Conservation (phyloP, 345 rosid species). For the Populus simonii region DNA sequence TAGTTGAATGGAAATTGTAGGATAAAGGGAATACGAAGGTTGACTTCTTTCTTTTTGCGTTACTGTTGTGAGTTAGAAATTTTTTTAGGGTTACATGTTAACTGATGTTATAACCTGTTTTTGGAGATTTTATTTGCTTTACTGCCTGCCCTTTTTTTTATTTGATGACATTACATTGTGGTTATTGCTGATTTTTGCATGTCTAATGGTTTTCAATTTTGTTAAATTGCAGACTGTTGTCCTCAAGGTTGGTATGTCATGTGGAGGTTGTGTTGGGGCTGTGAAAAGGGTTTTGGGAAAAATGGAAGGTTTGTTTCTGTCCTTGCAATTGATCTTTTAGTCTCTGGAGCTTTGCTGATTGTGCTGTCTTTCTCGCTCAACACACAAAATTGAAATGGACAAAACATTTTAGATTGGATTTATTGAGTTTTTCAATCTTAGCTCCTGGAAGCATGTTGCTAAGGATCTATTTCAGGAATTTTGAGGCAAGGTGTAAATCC, state of each 20-base stretch:
- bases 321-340: background rate
- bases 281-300: slow-evolving; percentile 80
- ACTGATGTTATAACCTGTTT: background rate
- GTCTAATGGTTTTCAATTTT: background rate
- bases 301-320: slow-evolving; percentile 62
- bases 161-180: background rate
- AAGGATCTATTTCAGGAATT: background rate
- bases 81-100: background rate
- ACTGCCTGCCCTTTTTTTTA: background rate
- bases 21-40: background rate
- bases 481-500: background rate
- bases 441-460: background rate
- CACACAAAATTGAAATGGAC: background rate
- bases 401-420: background rate
- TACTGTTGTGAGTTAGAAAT: background rate
- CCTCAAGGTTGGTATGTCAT: slow-evolving; percentile 83
- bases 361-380: background rate
- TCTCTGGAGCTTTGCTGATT: background rate
- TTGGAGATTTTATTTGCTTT: background rate
- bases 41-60: background rate
- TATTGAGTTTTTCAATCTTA: background rate
- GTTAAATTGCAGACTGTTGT: slow-evolving; percentile 61
- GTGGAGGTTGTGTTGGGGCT: slow-evolving; percentile 76
- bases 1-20: background rate
- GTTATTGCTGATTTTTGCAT: background rate